These are phyloP conservation scores for Lactarius hatsudake DNA, from an alignment of 768 basidiomycete genomes.

Conservation along the genomic window DNA sequence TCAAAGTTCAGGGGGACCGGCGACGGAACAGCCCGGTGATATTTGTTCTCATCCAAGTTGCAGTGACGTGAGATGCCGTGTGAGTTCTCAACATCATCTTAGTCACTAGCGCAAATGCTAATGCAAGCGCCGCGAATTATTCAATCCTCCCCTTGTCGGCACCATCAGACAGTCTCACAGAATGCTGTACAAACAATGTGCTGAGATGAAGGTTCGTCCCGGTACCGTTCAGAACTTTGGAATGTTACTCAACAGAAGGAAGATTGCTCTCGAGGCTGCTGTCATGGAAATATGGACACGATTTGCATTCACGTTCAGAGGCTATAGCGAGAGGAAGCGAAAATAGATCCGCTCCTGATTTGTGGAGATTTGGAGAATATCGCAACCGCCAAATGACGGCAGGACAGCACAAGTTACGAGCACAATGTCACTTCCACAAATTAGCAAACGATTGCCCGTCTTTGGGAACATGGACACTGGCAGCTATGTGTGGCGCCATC, in stretches of 20 bases:
- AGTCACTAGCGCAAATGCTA: neutral
- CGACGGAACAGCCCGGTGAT: neutral
- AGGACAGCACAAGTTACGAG: slow-evolving; percentile 85
- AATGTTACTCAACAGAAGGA: slow-evolving; percentile 38
- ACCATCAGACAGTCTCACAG: neutral
- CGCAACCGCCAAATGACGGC: slow-evolving; percentile 87
- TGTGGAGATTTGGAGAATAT: slow-evolving; percentile 92
- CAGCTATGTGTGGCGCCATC: neutral
- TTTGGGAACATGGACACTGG: neutral
- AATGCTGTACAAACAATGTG: neutral
- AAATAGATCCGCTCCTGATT: slow-evolving; percentile 76
- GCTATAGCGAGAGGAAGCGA: slow-evolving; percentile 59
- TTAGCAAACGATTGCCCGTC: slow-evolving; percentile 33
- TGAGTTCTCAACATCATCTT: neutral
- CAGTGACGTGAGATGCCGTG: neutral
- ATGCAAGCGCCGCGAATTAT: neutral
- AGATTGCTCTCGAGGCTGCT: slow-evolving; percentile 58
- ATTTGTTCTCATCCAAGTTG: neutral
- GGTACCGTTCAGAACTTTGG: neutral
- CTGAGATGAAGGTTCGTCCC: neutral
- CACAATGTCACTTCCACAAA: slow-evolving; percentile 77
- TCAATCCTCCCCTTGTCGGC: neutral
- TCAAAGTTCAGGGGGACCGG: neutral
- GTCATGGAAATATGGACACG: slow-evolving; percentile 84
- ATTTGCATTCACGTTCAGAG: slow-evolving; percentile 71